A percentile compares a stretch with the other conserved stretches of the same genome.
phyloP scores from a whole-genome alignment of 2,329 filamentous ascomycete genomes.

The Nigrospora oryzae region DNA sequence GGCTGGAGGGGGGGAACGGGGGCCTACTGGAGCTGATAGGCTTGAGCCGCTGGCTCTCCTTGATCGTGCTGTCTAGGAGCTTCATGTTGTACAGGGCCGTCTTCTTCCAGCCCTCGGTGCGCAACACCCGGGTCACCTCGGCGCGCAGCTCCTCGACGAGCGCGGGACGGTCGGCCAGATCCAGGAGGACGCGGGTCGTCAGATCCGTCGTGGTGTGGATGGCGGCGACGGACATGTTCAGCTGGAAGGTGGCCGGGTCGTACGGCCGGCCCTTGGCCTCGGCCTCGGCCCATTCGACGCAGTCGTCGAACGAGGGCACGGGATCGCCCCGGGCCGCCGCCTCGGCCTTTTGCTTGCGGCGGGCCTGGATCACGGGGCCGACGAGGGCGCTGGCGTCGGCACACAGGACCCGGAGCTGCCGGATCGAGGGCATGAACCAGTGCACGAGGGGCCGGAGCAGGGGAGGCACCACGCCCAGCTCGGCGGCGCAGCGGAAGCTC shows the following conservation, averaged over 20 bases:
- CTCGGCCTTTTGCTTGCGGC: neutral
- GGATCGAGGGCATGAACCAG: neutral
- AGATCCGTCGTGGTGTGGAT: constrained; percentile 42
- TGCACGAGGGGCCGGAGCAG: neutral
- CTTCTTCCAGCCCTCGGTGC: constrained; percentile 16
- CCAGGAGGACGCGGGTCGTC: constrained; percentile 38
- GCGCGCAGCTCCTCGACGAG: constrained; percentile 37
- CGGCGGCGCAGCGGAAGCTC: neutral
- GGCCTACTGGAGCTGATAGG: no score
- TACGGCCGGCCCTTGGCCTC: neutral
- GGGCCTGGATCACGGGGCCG: neutral
- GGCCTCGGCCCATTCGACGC: neutral
- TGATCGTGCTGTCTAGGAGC: constrained; percentile 29
- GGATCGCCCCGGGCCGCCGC: neutral
- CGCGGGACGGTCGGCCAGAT: constrained; percentile 41
- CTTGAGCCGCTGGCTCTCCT: constrained; percentile 22
- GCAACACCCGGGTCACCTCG: constrained; percentile 33
- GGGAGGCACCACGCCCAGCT: neutral
- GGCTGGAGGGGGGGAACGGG: no score
- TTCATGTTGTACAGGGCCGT: constrained; percentile 17
- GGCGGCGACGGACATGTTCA: constrained; percentile 36
- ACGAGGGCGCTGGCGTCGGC: neutral
- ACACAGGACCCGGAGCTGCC: neutral
- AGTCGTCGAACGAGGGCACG: neutral
- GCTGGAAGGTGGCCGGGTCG: constrained; percentile 18